phyloP scores from a whole-genome alignment of 2,329 filamentous ascomycete species.

The Coniochaeta ligniaria region DNA sequence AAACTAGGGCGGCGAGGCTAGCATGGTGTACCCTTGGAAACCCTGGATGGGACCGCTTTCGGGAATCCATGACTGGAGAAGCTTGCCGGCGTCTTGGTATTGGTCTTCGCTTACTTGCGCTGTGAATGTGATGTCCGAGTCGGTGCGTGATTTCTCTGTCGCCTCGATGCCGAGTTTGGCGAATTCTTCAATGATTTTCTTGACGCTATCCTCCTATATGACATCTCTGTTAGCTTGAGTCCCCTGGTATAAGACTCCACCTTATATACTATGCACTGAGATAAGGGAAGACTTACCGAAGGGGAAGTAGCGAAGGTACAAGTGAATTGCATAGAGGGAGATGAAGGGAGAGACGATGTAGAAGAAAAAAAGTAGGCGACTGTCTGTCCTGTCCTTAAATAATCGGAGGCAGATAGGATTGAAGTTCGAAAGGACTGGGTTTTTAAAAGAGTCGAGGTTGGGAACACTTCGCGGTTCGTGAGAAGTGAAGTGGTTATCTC shows the following conservation, averaged over 20 bases:
- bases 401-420: not conserved
- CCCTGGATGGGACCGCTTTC: not conserved
- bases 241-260: not conserved
- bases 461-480: not conserved
- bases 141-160: not conserved
- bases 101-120: not conserved
- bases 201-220: not conserved
- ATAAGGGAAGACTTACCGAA: not conserved
- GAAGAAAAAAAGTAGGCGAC: not conserved
- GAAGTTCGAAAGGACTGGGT: not conserved
- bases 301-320: not conserved
- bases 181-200: not conserved
- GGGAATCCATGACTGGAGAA: not conserved
- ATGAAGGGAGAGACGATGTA: no score
- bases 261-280: not conserved
- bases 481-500: no score
- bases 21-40: not conserved
- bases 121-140: not conserved
- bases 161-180: not conserved
- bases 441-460: not conserved
- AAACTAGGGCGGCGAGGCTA: not conserved
- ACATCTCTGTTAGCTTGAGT: not conserved
- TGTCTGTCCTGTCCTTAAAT: not conserved
- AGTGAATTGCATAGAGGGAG: constrained; percentile 1
- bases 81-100: not conserved